Evolutionary conservation across 169 alveolate species (phyloP).

Genomic region (Plasmodium chabaudi): DNA sequence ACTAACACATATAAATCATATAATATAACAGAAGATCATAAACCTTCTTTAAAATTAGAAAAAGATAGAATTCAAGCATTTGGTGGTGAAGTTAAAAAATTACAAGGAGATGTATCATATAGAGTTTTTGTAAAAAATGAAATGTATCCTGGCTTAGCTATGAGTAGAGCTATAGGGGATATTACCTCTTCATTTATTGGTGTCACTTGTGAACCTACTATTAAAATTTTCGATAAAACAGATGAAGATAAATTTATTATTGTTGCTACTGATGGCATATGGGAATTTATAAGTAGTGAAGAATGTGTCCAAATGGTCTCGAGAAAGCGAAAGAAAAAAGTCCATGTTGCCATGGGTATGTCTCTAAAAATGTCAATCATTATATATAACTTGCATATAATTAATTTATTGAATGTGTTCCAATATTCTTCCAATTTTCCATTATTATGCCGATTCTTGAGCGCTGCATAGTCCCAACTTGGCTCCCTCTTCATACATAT

Average conservation of each 20-base stretch:
- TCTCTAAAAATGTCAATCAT: not conserved
- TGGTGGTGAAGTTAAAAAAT: constrained; percentile 90
- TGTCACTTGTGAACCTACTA: constrained; percentile 90
- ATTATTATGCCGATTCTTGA: not conserved
- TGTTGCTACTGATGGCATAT: constrained; percentile 85
- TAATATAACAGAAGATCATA: constrained; percentile 87
- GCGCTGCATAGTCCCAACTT: not conserved
- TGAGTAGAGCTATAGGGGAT: constrained; percentile 94
- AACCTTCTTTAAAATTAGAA: constrained; percentile 88
- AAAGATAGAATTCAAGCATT: constrained; percentile 85
- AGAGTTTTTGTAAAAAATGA: constrained; percentile 88
- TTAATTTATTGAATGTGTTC: not conserved
- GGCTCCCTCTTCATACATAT: too few relatives aligned
- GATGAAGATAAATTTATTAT: constrained; percentile 78
- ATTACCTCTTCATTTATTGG: constrained; percentile 90
- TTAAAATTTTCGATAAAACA: constrained; percentile 75
- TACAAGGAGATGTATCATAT: constrained; percentile 88
- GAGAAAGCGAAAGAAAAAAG: constrained; percentile 62
- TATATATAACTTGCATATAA: not conserved
- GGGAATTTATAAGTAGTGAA: constrained; percentile 83
- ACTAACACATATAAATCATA: constrained; percentile 79
- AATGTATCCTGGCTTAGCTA: constrained; percentile 92
- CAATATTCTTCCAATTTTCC: not conserved
- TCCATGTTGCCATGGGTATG: constrained; percentile 68
- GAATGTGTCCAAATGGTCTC: constrained; percentile 78